A percentile compares a stretch with the other conserved stretches of the same genome.
These are phyloP conservation scores for Mycena sp. DNA, from an alignment of 1,284 basidiomycete species.

Conservation along the genomic window DNA sequence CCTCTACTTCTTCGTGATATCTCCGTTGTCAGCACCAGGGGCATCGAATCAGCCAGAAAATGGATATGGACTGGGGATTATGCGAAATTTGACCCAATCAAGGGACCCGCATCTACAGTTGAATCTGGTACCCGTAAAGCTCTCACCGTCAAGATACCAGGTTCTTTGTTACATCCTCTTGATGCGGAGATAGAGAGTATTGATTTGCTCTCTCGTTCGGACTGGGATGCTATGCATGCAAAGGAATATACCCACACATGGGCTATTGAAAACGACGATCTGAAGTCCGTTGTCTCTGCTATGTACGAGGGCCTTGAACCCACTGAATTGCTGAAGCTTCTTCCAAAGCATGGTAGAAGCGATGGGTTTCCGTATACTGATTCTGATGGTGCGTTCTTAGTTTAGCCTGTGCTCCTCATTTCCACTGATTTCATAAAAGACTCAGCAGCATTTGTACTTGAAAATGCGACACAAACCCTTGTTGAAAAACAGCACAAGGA, in stretches of 20 bases:
- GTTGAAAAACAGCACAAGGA: background rate
- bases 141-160: slow-evolving; percentile 1
- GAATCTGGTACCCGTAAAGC: background rate
- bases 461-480: background rate
- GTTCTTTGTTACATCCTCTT: background rate
- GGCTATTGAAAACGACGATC: background rate
- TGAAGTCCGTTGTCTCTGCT: too few relatives aligned
- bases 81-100: background rate
- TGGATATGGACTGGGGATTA: background rate
- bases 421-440: background rate
- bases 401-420: too few relatives aligned
- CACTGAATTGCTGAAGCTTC: background rate
- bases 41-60: background rate
- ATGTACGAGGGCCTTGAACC: too few relatives aligned
- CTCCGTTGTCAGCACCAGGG: background rate
- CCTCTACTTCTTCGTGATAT: background rate
- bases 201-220: background rate
- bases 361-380: background rate
- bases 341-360: slow-evolving; percentile 5
- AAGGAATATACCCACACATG: background rate
- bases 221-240: background rate
- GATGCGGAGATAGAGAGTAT: background rate
- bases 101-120: background rate
- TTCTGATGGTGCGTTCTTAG: too few relatives aligned
- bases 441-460: background rate